A percentile compares a stretch with the other conserved stretches of the same genome.
phyloP scores from a whole-genome alignment of 2,329 filamentous ascomycete genomes.

The Ophiostoma triangulosporum region DNA sequence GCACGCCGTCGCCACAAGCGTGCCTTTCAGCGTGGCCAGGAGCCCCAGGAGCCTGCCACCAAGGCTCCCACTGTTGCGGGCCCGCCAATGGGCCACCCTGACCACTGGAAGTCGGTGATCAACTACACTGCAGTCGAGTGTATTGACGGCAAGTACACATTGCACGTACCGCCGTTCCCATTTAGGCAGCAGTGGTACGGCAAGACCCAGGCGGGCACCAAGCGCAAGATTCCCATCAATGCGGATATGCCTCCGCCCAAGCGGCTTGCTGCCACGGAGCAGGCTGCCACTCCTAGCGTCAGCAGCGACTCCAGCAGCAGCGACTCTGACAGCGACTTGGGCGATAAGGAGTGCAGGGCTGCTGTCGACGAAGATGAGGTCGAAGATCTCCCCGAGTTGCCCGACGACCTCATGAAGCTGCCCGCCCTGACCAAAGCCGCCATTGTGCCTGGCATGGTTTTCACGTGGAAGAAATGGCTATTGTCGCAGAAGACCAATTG shows the following conservation, averaged over 20 bases:
- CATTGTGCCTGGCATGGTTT: conserved; percentile 44
- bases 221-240: not conserved
- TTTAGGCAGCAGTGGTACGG: conserved; percentile 79
- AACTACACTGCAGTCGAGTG: conserved; percentile 73
- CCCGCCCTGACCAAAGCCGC: conserved; percentile 34
- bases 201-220: conserved; percentile 25
- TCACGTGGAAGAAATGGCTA: conserved; percentile 54
- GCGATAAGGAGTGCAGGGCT: not conserved
- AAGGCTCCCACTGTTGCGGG: not conserved
- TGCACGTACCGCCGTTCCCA: conserved; percentile 74
- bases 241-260: not conserved
- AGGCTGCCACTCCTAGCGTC: not conserved
- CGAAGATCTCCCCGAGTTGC: conserved; percentile 51
- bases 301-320: not conserved
- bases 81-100: conserved; percentile 13
- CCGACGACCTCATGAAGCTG: conserved; percentile 41
- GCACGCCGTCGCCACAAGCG: not conserved
- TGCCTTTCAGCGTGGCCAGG: not conserved
- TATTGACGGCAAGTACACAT: conserved; percentile 49
- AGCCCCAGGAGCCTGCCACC: not conserved
- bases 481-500: conserved; percentile 49
- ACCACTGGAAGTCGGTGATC: conserved; percentile 64
- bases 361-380: conserved; percentile 14
- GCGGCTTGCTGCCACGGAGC: not conserved
- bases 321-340: not conserved